These are phyloP conservation scores for Sclerotinia trifoliorum DNA, from an alignment of 2,329 filamentous ascomycete genomes.

Conservation along the genomic window DNA sequence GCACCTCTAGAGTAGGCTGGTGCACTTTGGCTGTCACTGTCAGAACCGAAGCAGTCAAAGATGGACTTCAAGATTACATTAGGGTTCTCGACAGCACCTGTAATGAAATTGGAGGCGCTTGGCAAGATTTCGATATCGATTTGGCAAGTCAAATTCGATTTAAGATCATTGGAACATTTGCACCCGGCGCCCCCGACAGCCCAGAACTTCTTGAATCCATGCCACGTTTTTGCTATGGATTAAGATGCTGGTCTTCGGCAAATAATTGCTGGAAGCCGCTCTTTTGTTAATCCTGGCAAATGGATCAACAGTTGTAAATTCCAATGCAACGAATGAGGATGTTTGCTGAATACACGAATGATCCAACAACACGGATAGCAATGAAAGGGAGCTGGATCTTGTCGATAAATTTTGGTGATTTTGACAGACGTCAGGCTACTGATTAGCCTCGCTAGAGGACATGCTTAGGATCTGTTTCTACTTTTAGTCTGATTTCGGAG, in stretches of 20 bases:
- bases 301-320: neutral
- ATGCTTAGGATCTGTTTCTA: neutral
- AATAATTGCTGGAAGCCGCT: neutral
- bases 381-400: neutral
- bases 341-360: neutral
- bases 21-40: neutral
- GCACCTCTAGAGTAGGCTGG: neutral
- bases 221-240: neutral
- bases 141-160: neutral
- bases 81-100: neutral
- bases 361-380: neutral
- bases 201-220: neutral
- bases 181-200: fast-evolving
- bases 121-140: neutral
- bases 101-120: neutral
- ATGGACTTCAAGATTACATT: neutral
- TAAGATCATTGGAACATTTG: neutral
- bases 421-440: neutral
- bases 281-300: neutral
- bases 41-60: neutral
- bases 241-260: neutral
- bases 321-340: neutral
- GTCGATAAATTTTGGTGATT: neutral
- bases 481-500: neutral
- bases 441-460: neutral